Evolutionary conservation across 345 rosid species (phyloP).

Genomic region (Eucalyptus regnans): DNA sequence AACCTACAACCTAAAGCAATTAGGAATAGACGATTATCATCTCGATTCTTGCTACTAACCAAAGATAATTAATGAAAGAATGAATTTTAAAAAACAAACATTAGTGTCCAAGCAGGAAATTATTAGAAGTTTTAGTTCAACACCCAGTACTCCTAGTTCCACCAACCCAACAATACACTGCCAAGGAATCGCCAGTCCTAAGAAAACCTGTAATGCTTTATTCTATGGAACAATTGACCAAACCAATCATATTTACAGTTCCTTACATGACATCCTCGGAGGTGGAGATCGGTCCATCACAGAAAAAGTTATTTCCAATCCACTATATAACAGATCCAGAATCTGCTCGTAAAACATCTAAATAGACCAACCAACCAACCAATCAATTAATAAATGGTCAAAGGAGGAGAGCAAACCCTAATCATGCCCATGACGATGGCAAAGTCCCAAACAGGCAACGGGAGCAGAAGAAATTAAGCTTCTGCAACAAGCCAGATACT

Average conservation of each 20-base stretch:
- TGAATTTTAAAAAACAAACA: not conserved
- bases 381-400: not conserved
- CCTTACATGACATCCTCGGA: not conserved
- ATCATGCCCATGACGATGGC: not conserved
- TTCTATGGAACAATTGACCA: not conserved
- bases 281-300: not conserved
- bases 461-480: not conserved
- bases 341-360: not conserved
- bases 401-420: not conserved
- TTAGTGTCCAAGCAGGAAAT: not conserved
- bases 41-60: not conserved
- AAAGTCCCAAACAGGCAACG: not conserved
- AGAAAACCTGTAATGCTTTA: not conserved
- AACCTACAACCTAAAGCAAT: not conserved
- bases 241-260: not conserved
- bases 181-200: not conserved
- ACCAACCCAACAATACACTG: not conserved
- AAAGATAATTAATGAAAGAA: not conserved
- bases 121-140: not conserved
- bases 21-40: not conserved
- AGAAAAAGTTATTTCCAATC: not conserved
- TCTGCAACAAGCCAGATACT: not conserved
- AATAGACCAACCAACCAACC: not conserved
- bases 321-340: not conserved
- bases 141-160: not conserved